Evolutionary conservation across 805 yeast genomes (phyloP).

Genomic region (Starmerella bacillaris): DNA sequence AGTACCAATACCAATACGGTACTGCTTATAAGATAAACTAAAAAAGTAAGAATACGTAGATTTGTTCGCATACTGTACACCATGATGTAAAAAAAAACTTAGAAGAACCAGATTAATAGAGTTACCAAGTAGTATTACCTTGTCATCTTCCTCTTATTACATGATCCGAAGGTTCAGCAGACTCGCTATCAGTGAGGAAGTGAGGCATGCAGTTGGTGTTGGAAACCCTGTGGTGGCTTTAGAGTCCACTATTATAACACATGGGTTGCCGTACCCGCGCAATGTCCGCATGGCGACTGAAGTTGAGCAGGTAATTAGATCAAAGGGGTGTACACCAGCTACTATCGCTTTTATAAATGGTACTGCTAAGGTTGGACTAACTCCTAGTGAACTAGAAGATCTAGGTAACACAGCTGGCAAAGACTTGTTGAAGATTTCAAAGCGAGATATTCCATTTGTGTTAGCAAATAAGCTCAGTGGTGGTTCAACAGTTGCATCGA

Average conservation of each 20-base stretch:
- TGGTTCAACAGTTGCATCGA: conserved; percentile 79
- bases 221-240: conserved; percentile 58
- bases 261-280: conserved; percentile 70
- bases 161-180: too few species aligned
- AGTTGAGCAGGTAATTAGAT: conserved; percentile 46
- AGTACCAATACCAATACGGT: too few species aligned
- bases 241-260: conserved; percentile 77
- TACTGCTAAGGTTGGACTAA: conserved; percentile 49
- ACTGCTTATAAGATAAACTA: too few species aligned
- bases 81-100: too few species aligned
- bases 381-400: conserved; percentile 29
- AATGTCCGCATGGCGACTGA: conserved; percentile 53
- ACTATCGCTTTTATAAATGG: conserved; percentile 68
- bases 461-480: conserved; percentile 51
- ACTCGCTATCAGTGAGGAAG: conserved; percentile 26
- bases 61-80: too few species aligned
- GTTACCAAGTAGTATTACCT: too few species aligned
- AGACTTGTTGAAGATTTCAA: conserved; percentile 42
- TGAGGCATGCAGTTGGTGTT: conserved; percentile 40
- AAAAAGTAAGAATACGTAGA: too few species aligned
- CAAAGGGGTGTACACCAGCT: conserved; percentile 60
- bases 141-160: too few species aligned
- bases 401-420: conserved; percentile 27
- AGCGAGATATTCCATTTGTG: conserved; percentile 61
- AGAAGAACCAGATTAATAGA: too few species aligned